Base-by-base conservation (phyloP, 352 stramenopile species). In the Lagenidium giganteum region DNA sequence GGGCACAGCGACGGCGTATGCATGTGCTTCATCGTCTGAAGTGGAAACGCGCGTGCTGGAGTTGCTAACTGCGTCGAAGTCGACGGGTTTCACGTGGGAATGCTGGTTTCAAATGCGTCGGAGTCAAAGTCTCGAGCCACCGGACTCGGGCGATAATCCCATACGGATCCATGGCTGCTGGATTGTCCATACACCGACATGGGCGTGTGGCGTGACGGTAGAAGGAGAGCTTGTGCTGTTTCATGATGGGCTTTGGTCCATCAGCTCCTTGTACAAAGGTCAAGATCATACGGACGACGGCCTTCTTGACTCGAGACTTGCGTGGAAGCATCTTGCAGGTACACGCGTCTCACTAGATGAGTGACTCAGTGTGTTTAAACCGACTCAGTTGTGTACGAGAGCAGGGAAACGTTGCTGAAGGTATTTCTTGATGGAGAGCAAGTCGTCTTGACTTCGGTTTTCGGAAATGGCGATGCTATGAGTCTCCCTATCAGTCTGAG, bases 91-190 rank as follows among this genome's bases (percentile, higher is more conserved):
- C 26, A 67, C 57, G 8, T 64, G 51, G 16, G 61, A 75, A 28
- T 60, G 42, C 34, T 75, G 64, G 64, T 14, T 75, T 5, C 61
- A 71, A 29, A 40, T 75, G 18, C 61, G 61, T 8, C 12, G 23
- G 18, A 17, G 6, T 7, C 31, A 45, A 45, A 35, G 20, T 24
- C 17, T 8, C 9, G 20, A 16, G 16, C 22, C 21, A 13, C 4
- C 30, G 8, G 23, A 35, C 7, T 29, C 39, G 32, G 32, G 16
- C 32, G 32, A 38, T 9, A n/a, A 44, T 28, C 17, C 14, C 7
- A 24, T 7, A 8, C 23, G 28, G 3, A 22, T 16, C 21, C 20
- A 49, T 30, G 44, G 54, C 11, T 71, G 53, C 25, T 75, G 64
- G 64, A 22, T 65, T 26, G 6, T 71, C 14, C 38, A 59, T 35